Evolutionary conservation across 805 yeast genomes (phyloP), one percentile per base, ranked within the genome.

Genomic region (Metschnikowia amazonensis): DNA sequence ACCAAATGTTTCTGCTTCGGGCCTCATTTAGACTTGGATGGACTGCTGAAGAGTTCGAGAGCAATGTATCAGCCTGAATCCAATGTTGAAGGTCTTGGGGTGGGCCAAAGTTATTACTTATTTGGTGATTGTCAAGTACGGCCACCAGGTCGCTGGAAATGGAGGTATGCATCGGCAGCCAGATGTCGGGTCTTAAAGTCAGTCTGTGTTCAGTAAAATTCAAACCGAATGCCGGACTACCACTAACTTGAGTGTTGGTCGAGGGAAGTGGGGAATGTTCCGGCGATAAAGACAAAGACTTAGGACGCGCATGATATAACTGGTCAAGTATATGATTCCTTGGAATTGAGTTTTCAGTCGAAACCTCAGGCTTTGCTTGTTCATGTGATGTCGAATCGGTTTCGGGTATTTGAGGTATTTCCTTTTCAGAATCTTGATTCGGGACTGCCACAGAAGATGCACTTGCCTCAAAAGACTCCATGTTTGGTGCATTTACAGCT

Each of bases 221-320:
- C 33, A 37, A 17, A 25, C 40, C 40, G 17, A 36, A 18, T 13
- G 40, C 30, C 7, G 36, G 17, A 21, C 32, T 18, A 13, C 21
- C 31, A 16, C 17, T 24, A 8, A 36, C 14, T 36, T 25, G 29
- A 6, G 30, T 16, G 28, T 32, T 45, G 25, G 21, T 34, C 23
- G 42, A 24, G 21, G 49, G 43, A 13, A 37, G 43, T n/a, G 42
- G 38, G 4, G 51, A 25, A 10, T 45, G 37, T 2, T 46, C 44
- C 5, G 56, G 45, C 5, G 42, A 31, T 4, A 53, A 39, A 1
- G 56, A 52, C 4, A 44, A 40, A 5, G 58, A 52, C 16, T 57
- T 53, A 11, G 69, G 68, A 34, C 60, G 65, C 11, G 67, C 67
- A 17, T 58, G 69, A 50, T 64, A 67, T 31, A 64, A 61, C 52